phyloP scores from a whole-genome alignment of 495 filamentous ascomycete genomes.

The Symbiotaphrina buchneri region DNA sequence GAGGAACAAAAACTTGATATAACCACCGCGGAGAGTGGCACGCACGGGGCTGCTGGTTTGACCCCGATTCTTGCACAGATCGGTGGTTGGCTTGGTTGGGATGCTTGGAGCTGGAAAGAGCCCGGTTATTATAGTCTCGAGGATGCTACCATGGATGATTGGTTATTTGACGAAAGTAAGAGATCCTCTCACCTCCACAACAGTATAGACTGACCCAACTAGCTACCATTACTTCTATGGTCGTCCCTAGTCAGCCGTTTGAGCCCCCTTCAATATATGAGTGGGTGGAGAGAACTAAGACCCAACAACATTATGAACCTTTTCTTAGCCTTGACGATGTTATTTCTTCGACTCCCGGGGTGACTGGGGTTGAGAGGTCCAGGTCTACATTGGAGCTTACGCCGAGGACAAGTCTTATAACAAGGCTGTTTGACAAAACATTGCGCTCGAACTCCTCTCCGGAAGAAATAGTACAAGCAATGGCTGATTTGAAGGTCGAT shows the following conservation, averaged over 20 bases:
- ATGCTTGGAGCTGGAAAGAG: slow-evolving; percentile 33
- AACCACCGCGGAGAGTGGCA: slow-evolving; percentile 24
- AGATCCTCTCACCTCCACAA: neutral
- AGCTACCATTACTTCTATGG: slow-evolving; percentile 3
- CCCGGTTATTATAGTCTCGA: slow-evolving; percentile 47
- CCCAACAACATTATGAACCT: slow-evolving; percentile 9
- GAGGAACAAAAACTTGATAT: slow-evolving; percentile 79
- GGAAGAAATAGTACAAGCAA: slow-evolving; percentile 28
- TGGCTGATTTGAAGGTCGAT: slow-evolving; percentile 35
- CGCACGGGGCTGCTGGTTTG: slow-evolving; percentile 20
- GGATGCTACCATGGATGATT: slow-evolving; percentile 32
- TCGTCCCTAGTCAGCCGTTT: slow-evolving; percentile 25
- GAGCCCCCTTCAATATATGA: slow-evolving; percentile 5
- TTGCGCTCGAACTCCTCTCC: neutral
- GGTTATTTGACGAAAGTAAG: slow-evolving; percentile 34
- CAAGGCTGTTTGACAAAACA: slow-evolving; percentile 1
- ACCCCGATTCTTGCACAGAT: slow-evolving; percentile 58
- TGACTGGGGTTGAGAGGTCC: slow-evolving; percentile 15
- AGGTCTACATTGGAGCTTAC: no score
- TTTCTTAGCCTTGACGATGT: slow-evolving; percentile 41
- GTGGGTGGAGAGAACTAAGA: slow-evolving; percentile 5
- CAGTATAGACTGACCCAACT: neutral
- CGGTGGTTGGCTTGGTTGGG: slow-evolving; percentile 67
- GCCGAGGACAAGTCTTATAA: slow-evolving; percentile 1
- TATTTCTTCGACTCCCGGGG: slow-evolving; percentile 18